Percentiles rank a stretch among this genome's conserved stretches.
phyloP scores from a whole-genome alignment of 1,284 basidiomycete genomes.

The Trichosporon asahii region DNA sequence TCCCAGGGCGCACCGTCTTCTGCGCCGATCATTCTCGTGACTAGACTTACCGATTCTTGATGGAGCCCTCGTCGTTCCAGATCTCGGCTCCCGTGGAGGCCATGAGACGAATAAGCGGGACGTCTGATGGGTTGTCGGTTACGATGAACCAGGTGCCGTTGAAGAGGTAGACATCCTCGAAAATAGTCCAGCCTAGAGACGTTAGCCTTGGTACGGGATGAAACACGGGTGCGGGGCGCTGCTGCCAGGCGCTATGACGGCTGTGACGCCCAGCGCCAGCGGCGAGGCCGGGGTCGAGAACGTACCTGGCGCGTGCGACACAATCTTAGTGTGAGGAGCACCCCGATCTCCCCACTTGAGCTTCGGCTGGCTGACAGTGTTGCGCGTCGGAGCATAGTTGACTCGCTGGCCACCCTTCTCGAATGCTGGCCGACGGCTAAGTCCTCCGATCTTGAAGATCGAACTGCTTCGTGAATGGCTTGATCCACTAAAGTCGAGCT shows the following conservation, averaged over 20 bases:
- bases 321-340: constrained; percentile 39
- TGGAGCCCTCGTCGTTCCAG: constrained; percentile 52
- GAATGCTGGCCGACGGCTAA: constrained; percentile 8
- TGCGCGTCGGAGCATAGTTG: constrained; percentile 12
- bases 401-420: constrained; percentile 7
- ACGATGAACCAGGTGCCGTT: constrained; percentile 54
- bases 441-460: constrained; percentile 33
- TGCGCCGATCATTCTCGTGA: neutral
- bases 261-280: neutral
- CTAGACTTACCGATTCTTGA: constrained; percentile 43
- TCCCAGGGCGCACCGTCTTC: neutral
- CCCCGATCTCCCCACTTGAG: constrained; percentile 44
- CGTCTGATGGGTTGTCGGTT: constrained; percentile 48
- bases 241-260: neutral
- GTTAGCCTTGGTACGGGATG: constrained; percentile 1
- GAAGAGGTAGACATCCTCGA: constrained; percentile 61
- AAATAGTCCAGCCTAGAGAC: constrained; percentile 65
- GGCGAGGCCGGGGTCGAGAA: constrained; percentile 1
- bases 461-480: neutral
- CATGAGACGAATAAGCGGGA: constrained; percentile 52
- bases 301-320: constrained; percentile 51
- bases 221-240: neutral
- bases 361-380: constrained; percentile 33
- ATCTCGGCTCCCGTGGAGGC: constrained; percentile 52
- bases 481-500: constrained; percentile 38